A percentile compares a stretch with the other conserved stretches of the same genome.
Conservation (phyloP, 2,329 filamentous ascomycete genomes). For the Pseudogymnoascus sp. region DNA sequence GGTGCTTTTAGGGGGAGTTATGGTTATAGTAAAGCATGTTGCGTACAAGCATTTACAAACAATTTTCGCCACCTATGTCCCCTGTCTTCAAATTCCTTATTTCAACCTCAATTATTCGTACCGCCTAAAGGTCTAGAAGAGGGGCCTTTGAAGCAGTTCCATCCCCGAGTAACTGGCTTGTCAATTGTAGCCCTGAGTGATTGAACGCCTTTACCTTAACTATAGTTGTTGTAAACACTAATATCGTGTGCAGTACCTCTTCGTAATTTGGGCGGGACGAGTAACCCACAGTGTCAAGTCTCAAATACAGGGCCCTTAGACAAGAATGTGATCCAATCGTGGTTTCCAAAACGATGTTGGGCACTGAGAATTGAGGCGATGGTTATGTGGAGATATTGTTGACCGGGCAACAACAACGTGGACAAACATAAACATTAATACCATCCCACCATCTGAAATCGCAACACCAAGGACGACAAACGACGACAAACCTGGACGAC, state of each 20-base stretch:
- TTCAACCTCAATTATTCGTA: neutral
- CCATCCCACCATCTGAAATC: neutral
- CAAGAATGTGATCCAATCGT: neutral
- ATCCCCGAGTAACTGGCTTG: neutral
- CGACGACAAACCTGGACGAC: neutral
- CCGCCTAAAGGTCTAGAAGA: neutral
- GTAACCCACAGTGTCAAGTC: neutral
- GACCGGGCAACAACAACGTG: neutral
- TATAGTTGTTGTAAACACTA: neutral
- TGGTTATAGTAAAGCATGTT: slow-evolving; percentile 1
- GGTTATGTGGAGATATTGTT: neutral
- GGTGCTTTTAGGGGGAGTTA: neutral
- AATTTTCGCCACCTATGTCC: neutral
- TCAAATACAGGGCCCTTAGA: neutral
- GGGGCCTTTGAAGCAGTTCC: neutral
- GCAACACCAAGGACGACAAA: slow-evolving; percentile 11
- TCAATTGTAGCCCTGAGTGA: neutral
- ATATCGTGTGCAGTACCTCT: neutral
- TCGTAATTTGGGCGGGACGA: neutral
- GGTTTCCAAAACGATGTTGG: neutral
- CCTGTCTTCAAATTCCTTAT: neutral
- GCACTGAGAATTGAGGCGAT: neutral
- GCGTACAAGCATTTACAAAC: neutral
- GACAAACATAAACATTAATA: slow-evolving; percentile 1
- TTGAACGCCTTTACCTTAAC: neutral